Evolutionary conservation across 169 alveolate genomes (phyloP).

Genomic region (Babesia caballi): DNA sequence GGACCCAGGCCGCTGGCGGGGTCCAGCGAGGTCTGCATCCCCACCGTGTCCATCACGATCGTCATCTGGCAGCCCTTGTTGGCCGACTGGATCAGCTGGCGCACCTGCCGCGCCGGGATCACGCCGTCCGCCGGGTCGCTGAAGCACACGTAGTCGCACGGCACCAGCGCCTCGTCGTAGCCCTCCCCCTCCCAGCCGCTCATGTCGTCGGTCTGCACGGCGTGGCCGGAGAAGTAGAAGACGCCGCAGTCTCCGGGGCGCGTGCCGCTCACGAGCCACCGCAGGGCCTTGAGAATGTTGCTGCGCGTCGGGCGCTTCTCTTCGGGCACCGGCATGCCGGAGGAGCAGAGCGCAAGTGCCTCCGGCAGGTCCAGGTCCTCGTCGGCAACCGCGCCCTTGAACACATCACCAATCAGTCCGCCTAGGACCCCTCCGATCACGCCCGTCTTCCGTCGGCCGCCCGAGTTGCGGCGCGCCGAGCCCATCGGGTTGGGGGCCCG

Average conservation of each 20-base stretch:
- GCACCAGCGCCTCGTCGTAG: slow-evolving; percentile 88
- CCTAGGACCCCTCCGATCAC: slow-evolving; percentile 58
- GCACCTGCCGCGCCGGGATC: slow-evolving; percentile 77
- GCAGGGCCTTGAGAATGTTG: slow-evolving; percentile 79
- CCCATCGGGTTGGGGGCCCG: background rate
- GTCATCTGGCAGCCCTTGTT: slow-evolving; percentile 72
- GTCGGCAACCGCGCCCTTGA: slow-evolving; percentile 22
- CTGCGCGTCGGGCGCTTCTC: slow-evolving; percentile 76
- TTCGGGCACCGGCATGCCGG: slow-evolving; percentile 43
- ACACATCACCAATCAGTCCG: slow-evolving; percentile 24
- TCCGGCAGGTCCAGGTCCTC: slow-evolving; percentile 66
- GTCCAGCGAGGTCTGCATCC: slow-evolving; percentile 86
- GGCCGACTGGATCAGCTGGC: slow-evolving; percentile 73
- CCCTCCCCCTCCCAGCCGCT: slow-evolving; percentile 92
- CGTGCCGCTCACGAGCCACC: slow-evolving; percentile 83
- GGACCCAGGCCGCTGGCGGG: slow-evolving; percentile 78
- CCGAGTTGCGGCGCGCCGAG: slow-evolving; percentile 9
- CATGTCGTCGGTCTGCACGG: slow-evolving; percentile 86
- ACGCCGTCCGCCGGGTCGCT: slow-evolving; percentile 74
- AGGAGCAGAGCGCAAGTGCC: slow-evolving; percentile 70
- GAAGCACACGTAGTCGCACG: slow-evolving; percentile 77
- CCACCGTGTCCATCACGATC: slow-evolving; percentile 83
- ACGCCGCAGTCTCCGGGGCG: slow-evolving; percentile 78
- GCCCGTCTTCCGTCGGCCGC: slow-evolving; percentile 39
- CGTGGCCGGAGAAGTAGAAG: slow-evolving; percentile 87